These are phyloP conservation scores for Brassica hybrid DNA, from an alignment of 441 rosid species.

Conservation along the genomic window DNA sequence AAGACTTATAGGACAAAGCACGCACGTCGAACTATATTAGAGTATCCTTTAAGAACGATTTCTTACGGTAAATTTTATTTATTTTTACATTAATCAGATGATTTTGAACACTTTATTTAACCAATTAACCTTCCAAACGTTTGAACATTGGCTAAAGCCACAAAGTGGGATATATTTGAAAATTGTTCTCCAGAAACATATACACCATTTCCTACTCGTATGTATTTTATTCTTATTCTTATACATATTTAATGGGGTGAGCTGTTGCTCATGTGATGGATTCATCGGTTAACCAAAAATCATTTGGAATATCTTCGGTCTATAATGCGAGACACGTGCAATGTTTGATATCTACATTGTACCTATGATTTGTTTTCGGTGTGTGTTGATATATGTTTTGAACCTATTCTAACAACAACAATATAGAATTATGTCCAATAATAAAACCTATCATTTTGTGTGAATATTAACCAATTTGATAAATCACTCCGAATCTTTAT, in stretches of 20 bases:
- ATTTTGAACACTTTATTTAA: not conserved
- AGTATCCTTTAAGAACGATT: not conserved
- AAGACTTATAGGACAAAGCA: not conserved
- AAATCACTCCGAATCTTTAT: not conserved
- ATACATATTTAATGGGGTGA: not conserved
- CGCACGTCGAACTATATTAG: not conserved
- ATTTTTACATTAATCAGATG: not conserved
- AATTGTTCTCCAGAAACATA: not conserved
- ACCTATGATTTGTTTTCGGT: not conserved
- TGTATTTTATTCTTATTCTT: not conserved
- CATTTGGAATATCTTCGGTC: conserved; percentile 30
- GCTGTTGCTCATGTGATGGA: conserved; percentile 36
- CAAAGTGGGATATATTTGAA: not conserved
- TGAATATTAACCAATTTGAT: not conserved
- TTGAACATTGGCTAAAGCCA: conserved; percentile 5
- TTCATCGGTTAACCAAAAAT: conserved; percentile 33
- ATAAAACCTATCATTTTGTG: not conserved
- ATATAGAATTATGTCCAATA: not conserved
- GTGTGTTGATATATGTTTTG: not conserved
- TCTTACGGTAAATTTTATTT: not conserved
- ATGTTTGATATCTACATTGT: conserved; percentile 2
- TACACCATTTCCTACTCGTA: not conserved
- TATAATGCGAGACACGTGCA: conserved; percentile 35
- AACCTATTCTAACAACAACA: not conserved
- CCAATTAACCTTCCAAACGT: not conserved